These are phyloP conservation scores for Persicaria maculosa DNA, from an alignment of 148 eudicot species.

Conservation along the genomic window DNA sequence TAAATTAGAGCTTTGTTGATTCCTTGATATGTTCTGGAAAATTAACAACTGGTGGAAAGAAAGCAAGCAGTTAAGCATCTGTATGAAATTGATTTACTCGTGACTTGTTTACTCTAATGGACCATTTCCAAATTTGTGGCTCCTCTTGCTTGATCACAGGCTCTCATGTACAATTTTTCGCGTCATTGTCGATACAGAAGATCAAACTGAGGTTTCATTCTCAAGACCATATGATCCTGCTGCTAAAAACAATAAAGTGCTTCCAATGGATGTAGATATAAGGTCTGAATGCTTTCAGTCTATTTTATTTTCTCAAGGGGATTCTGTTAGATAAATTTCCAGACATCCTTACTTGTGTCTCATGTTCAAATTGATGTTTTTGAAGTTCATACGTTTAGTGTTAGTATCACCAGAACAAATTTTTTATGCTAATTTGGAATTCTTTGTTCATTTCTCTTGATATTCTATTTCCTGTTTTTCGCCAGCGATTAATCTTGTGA, in stretches of 20 bases:
- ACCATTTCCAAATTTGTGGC: no score
- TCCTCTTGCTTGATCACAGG: background rate
- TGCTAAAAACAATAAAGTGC: conserved; percentile 1
- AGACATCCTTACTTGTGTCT: background rate
- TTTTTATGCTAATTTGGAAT: background rate
- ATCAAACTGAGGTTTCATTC: conserved; percentile 77
- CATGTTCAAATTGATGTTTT: background rate
- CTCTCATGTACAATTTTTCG: conserved; percentile 37
- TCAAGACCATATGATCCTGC: conserved; percentile 33
- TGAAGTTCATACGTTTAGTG: background rate
- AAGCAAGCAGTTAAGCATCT: no score
- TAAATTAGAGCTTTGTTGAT: no score
- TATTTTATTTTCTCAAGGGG: background rate
- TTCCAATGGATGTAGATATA: conserved; percentile 67
- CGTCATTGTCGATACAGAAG: conserved; percentile 36
- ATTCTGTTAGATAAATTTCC: background rate
- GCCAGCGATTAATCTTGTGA: background rate
- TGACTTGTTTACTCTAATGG: background rate
- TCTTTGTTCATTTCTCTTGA: background rate
- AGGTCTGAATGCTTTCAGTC: conserved; percentile 30
- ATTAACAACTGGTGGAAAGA: no score
- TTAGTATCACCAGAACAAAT: background rate
- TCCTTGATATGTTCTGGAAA: no score
- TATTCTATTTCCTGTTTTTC: background rate
- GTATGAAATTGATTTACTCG: background rate